These are phyloP conservation scores for Echium plantagineum DNA, from an alignment of 257 asterid genomes.

Conservation along the genomic window DNA sequence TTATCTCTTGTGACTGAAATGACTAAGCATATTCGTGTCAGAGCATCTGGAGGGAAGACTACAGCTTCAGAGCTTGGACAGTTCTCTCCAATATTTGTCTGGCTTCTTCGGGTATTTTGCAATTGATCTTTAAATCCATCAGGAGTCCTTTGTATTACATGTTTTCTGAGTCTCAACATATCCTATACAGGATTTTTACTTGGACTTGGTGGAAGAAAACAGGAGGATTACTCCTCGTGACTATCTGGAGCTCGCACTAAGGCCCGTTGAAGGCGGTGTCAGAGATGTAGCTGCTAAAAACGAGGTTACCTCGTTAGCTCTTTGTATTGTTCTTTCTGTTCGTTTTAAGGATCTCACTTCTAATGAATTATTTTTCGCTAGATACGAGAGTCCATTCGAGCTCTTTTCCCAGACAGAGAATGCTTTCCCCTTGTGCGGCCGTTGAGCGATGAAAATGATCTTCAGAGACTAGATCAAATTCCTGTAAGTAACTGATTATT, in stretches of 20 bases:
- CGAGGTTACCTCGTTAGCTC: conserved; percentile 40
- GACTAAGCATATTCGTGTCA: conserved; percentile 97
- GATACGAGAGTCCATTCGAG: conserved; percentile 98
- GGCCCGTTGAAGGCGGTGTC: conserved; percentile 68
- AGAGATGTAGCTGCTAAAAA: conserved; percentile 80
- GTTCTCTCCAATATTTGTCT: conserved; percentile 89
- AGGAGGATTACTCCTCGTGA: conserved; percentile 93
- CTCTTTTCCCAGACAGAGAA: conserved; percentile 96
- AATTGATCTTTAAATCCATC: background rate
- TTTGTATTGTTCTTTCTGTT: background rate
- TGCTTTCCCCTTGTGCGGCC: conserved; percentile 97
- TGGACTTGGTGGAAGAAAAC: conserved; percentile 80
- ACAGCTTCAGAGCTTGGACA: conserved; percentile 92
- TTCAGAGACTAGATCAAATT: conserved; percentile 85
- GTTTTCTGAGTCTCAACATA: background rate
- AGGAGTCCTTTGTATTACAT: background rate
- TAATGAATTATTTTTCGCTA: conserved; percentile 13
- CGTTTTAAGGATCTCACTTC: background rate
- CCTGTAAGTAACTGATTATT: conserved; percentile 33
- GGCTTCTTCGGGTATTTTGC: conserved; percentile 90
- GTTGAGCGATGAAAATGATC: conserved; percentile 69
- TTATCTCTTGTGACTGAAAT: conserved; percentile 98
- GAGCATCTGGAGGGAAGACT: conserved; percentile 81
- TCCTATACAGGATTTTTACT: conserved; percentile 66
- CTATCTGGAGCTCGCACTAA: conserved; percentile 89